Evolutionary conservation across 1,284 basidiomycete genomes (phyloP).

Genomic region (Erythrobasidium hasegawianum): DNA sequence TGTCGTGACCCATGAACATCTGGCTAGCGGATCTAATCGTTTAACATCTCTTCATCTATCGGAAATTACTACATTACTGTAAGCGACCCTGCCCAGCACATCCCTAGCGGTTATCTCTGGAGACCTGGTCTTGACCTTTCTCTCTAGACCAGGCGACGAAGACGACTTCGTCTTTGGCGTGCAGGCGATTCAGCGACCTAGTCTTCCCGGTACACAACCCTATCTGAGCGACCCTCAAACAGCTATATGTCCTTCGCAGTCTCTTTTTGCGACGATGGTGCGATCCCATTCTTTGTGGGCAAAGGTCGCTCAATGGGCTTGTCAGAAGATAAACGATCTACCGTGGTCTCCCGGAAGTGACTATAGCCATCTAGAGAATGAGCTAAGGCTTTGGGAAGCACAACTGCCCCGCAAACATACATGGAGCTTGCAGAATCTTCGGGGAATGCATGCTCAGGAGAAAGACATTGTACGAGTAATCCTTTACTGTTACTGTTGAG

Average conservation of each 20-base stretch:
- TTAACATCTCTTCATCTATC: conserved; percentile 9
- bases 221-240: conserved; percentile 1
- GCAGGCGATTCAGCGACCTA: not conserved
- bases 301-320: conserved; percentile 27
- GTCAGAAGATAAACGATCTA: conserved; percentile 9
- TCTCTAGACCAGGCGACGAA: conserved; percentile 20
- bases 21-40: conserved; percentile 21
- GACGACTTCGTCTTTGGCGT: conserved; percentile 25
- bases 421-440: conserved; percentile 19
- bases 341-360: conserved; percentile 20
- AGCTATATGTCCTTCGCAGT: conserved; percentile 1
- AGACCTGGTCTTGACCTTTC: not conserved
- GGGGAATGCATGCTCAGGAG: conserved; percentile 23
- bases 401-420: conserved; percentile 1
- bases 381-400: conserved; percentile 16
- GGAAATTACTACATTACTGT: conserved; percentile 24
- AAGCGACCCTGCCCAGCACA: not conserved
- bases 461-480: conserved; percentile 18
- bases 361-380: conserved; percentile 3
- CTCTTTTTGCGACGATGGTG: conserved; percentile 28
- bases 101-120: no score
- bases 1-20: conserved; percentile 22
- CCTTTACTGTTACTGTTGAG: not conserved
- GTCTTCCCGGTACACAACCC: conserved; percentile 14
- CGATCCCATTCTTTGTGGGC: conserved; percentile 22